phyloP scores from a whole-genome alignment of 2,329 filamentous ascomycete genomes.

The Domatiomyces catenatus region DNA sequence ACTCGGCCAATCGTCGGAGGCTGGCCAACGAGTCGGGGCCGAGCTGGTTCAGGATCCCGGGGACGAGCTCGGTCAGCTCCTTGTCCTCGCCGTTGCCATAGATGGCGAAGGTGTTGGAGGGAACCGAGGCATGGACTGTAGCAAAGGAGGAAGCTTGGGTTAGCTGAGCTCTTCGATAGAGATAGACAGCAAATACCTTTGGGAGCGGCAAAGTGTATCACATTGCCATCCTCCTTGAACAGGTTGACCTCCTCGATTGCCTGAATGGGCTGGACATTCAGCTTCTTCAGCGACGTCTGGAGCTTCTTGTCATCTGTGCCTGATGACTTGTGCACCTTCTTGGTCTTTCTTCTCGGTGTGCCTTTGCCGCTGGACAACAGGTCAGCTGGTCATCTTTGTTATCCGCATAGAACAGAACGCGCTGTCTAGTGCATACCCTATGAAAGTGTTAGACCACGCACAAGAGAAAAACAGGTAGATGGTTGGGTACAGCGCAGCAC shows the following conservation, averaged over 20 bases:
- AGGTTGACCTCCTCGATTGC: slow-evolving; percentile 99
- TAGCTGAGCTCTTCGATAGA: background rate
- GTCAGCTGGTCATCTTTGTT: background rate
- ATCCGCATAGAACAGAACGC: background rate
- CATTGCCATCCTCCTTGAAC: slow-evolving; percentile 99
- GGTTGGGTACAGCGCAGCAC: slow-evolving; percentile 4
- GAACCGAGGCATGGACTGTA: slow-evolving; percentile 87
- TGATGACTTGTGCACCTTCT: slow-evolving; percentile 87
- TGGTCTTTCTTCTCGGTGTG: slow-evolving; percentile 92
- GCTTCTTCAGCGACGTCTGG: slow-evolving; percentile 92
- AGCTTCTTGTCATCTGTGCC: slow-evolving; percentile 99
- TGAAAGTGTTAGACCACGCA: slow-evolving; percentile 1
- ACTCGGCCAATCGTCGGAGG: slow-evolving; percentile 95
- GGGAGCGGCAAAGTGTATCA: slow-evolving; percentile 96
- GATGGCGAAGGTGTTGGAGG: slow-evolving; percentile 98
- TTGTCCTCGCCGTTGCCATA: slow-evolving; percentile 99
- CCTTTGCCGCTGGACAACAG: slow-evolving; percentile 60
- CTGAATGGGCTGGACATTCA: slow-evolving; percentile 98
- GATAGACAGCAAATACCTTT: slow-evolving; percentile 56
- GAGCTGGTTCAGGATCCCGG: slow-evolving; percentile 98
- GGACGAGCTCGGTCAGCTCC: slow-evolving; percentile 98
- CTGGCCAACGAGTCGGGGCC: slow-evolving; percentile 95
- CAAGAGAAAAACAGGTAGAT: background rate
- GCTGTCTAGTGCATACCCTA: slow-evolving; percentile 1
- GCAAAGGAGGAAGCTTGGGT: background rate